Conservation (phyloP, 148 eudicot genomes). For the Silene latifolia region DNA sequence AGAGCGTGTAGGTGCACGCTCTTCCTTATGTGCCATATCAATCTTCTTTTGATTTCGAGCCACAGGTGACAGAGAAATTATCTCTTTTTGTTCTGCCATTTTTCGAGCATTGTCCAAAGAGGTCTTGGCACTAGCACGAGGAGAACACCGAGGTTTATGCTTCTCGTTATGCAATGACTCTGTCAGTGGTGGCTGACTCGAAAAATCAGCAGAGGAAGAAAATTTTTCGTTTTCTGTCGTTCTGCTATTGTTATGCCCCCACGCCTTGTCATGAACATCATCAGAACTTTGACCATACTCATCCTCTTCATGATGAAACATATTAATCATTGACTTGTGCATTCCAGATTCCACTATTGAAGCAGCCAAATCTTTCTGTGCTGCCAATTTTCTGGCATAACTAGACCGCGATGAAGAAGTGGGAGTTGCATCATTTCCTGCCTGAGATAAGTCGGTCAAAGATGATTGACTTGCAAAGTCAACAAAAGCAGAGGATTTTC, state of each 20-base stretch:
- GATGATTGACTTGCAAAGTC: slow-evolving; percentile 23
- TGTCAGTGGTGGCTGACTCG: slow-evolving; percentile 14
- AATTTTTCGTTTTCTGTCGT: slow-evolving; percentile 13
- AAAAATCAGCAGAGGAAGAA: slow-evolving; percentile 19
- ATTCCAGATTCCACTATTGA: slow-evolving; percentile 17
- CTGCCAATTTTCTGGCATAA: slow-evolving; percentile 16
- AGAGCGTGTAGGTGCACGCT: slow-evolving; percentile 28
- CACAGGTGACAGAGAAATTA: slow-evolving; percentile 17
- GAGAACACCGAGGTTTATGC: slow-evolving; percentile 21
- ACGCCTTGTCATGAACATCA: slow-evolving; percentile 13
- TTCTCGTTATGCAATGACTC: slow-evolving; percentile 27
- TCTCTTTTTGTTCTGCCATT: slow-evolving; percentile 22
- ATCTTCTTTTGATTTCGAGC: slow-evolving; percentile 23
- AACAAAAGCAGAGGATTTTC: slow-evolving; percentile 13
- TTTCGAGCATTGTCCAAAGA: slow-evolving; percentile 17
- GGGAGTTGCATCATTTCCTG: slow-evolving; percentile 23
- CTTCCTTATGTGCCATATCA: slow-evolving; percentile 28
- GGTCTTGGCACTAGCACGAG: slow-evolving; percentile 24
- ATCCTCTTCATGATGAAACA: slow-evolving; percentile 24
- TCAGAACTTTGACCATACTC: slow-evolving; percentile 16
- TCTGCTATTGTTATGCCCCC: slow-evolving; percentile 23
- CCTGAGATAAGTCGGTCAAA: slow-evolving; percentile 18
- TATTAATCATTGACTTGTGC: slow-evolving; percentile 27
- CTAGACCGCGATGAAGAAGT: slow-evolving; percentile 23
- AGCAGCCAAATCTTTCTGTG: slow-evolving; percentile 23